Percentiles rank a stretch among this genome's conserved stretches.
These are phyloP conservation scores for Tolypocladium inflatum DNA, from an alignment of 2,329 filamentous ascomycete genomes.

Conservation along the genomic window DNA sequence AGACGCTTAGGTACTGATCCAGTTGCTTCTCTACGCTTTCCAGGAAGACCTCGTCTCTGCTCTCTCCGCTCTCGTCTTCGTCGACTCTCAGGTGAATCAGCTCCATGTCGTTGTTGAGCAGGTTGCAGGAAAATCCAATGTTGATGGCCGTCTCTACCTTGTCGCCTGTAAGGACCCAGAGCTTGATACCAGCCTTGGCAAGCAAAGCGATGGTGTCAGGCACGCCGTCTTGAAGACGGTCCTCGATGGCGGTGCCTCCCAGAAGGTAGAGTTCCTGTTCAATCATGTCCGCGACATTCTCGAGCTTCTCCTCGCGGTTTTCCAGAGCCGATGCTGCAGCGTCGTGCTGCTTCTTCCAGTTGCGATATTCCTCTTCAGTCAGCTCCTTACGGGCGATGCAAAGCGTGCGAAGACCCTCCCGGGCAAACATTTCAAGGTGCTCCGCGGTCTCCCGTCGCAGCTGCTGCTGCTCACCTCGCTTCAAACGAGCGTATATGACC, in stretches of 20 bases:
- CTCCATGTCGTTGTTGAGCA: slow-evolving; percentile 97
- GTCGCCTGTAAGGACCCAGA: slow-evolving; percentile 98
- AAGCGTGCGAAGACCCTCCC: slow-evolving; percentile 87
- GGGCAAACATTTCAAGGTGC: slow-evolving; percentile 94
- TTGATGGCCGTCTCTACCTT: slow-evolving; percentile 99
- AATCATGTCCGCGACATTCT: slow-evolving; percentile 80
- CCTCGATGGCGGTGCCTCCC: slow-evolving; percentile 94
- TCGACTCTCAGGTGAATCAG: slow-evolving; percentile 81
- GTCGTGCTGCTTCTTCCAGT: slow-evolving; percentile 83
- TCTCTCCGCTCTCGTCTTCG: slow-evolving; percentile 53
- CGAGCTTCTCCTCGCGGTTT: slow-evolving; percentile 86
- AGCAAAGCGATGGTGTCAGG: slow-evolving; percentile 90
- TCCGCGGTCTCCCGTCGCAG: slow-evolving; percentile 77
- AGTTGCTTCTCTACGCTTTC: slow-evolving; percentile 59
- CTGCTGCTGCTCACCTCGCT: slow-evolving; percentile 74
- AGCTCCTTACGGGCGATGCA: slow-evolving; percentile 84
- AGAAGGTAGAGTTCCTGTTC: slow-evolving; percentile 82
- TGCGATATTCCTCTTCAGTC: slow-evolving; percentile 70
- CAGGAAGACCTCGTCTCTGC: slow-evolving; percentile 38
- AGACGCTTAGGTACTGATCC: slow-evolving; percentile 61
- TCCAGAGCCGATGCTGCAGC: slow-evolving; percentile 73
- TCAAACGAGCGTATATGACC: slow-evolving; percentile 88
- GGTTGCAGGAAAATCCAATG: slow-evolving; percentile 97
- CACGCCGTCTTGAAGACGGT: slow-evolving; percentile 91
- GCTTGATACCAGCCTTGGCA: slow-evolving; percentile 88